Evolutionary conservation across 2,329 filamentous ascomycete genomes (phyloP), one percentile per base, ranked within the genome.

Genomic region (Pseudogymnoascus pannorum): DNA sequence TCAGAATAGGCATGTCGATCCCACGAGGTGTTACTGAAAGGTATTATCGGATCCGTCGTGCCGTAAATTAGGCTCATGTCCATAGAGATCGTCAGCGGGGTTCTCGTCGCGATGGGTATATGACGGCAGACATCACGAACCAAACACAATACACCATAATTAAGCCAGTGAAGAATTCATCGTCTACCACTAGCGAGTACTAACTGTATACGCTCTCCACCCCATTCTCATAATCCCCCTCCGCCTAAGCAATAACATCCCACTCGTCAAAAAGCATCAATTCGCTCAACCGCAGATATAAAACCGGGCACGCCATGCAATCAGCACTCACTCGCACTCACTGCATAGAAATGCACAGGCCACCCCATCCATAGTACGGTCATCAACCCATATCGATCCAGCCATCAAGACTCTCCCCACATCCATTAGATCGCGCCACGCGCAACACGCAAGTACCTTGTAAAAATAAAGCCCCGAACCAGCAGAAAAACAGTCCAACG

Each of bases 401-500:
- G 44, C 44, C 44, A 18, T 51, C 44, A 51, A 51, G 44, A 51
- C 44, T 51, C 24, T 12, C 44, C 24, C 24, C 44, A 18, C 44
- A 29, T 18, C 8, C 8, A 51, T 51, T 51, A 51, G 24, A 51
- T 51, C 44, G 44, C 24, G 44, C 44, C 44, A 51, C 24, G 44
- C 44, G 24, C 44, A 16, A 24, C 44, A 29, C 24, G 44, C 44
- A 51, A 51, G 24, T 51, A 29, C 44, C 44, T 16, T n/a, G 44
- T 51, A 51, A 51, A 51, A 51, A 51, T 29, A 51, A 29, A 51
- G 44, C 44, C 44, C 44, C 44, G 44, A 51, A 29, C 44, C 44
- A 51, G 24, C 44, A 51, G 44, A 51, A 51, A 51, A 51, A 51
- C 44, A 51, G 44, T 18, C 44, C 44, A 29, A 51, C 44, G 44